These are phyloP conservation scores for Butyriboletus loyo DNA, from an alignment of 768 basidiomycete genomes.

Conservation along the genomic window DNA sequence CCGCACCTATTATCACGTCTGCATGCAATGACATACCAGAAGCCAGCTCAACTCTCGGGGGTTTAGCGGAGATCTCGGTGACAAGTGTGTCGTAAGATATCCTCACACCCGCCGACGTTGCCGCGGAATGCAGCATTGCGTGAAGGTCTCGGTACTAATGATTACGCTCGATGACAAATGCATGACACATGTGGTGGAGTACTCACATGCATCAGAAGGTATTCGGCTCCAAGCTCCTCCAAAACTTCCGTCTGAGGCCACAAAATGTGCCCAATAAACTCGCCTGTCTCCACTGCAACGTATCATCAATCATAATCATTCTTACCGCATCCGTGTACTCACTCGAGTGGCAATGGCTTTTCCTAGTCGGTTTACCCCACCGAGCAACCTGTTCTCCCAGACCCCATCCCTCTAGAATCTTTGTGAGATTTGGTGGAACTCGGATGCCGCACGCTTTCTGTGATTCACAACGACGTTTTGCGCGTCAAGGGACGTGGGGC, in stretches of 20 bases:
- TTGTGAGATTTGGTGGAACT: constrained; percentile 56
- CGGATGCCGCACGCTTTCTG: constrained; percentile 40
- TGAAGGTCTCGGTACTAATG: constrained; percentile 54
- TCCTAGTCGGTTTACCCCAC: constrained; percentile 23
- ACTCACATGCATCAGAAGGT: constrained; percentile 45
- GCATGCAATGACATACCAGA: constrained; percentile 42
- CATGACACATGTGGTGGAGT: constrained; percentile 1
- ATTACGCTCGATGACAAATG: neutral
- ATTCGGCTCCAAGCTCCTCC: constrained; percentile 45
- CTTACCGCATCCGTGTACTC: neutral
- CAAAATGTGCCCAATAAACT: constrained; percentile 40
- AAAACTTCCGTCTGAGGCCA: constrained; percentile 44
- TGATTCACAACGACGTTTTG: neutral
- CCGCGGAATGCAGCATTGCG: constrained; percentile 43
- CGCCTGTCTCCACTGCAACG: constrained; percentile 39
- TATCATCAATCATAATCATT: neutral
- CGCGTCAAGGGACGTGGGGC: neutral
- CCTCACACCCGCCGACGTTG: constrained; percentile 43
- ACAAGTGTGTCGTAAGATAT: constrained; percentile 43
- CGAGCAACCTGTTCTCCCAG: constrained; percentile 39
- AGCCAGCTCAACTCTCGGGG: constrained; percentile 32
- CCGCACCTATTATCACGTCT: constrained; percentile 57
- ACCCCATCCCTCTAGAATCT: constrained; percentile 52
- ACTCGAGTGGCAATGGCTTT: constrained; percentile 18
- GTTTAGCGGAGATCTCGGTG: constrained; percentile 26